Evolutionary conservation across 2,329 filamentous ascomycete species (phyloP), one percentile per base, ranked within the genome.

Genomic region (Sporothrix sp.): DNA sequence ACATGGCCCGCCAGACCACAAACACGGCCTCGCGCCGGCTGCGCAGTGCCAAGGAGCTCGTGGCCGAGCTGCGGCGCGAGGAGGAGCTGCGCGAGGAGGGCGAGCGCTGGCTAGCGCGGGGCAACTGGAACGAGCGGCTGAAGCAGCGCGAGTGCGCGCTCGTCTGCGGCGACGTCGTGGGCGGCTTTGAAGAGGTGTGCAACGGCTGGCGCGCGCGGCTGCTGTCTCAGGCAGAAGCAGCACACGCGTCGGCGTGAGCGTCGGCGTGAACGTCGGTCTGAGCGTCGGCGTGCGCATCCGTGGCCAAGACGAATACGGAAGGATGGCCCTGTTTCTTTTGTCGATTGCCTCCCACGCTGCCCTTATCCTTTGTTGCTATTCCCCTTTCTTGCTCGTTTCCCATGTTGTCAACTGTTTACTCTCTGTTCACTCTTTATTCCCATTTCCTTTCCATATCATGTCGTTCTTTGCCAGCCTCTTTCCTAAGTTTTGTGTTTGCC

Each of bases 1-100:
- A 97, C 66, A 95, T 97, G 84, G 89, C 85, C 28, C 82, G 88
- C 11, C 91, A 97, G 66, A 85, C 87, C 1, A 93, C 87, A 0
- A 85, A 82, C 3, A 84, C 85, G 9, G 93, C 91, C 2, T 82
- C 84, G 2, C 75, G 93, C 50, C 79, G 88, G 39, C 71, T 98
- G 47, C 84, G 85, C 58, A 86, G 81, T 32, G 89, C 87, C 7
- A 86, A 84, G 59, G 90, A 95, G 63, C 79, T 95, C 54, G 84
- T 97, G 1, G 79, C 82, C 2, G 91, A 96, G 60, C 83, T 96
- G 71, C 79, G 83, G 56, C 79, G 80, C 52, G 93, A 97, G 61
- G 82, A 87, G 53, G 88, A 95, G 60, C 73, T 83, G 28, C 79
- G 83, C 45, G 88, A 95, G 60, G 82, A 93, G 63, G 90, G 88